Percentiles rank a stretch among this genome's conserved stretches.
Conservation (phyloP, 176 grass and related monocot species). For the Tuctoria greenei region DNA sequence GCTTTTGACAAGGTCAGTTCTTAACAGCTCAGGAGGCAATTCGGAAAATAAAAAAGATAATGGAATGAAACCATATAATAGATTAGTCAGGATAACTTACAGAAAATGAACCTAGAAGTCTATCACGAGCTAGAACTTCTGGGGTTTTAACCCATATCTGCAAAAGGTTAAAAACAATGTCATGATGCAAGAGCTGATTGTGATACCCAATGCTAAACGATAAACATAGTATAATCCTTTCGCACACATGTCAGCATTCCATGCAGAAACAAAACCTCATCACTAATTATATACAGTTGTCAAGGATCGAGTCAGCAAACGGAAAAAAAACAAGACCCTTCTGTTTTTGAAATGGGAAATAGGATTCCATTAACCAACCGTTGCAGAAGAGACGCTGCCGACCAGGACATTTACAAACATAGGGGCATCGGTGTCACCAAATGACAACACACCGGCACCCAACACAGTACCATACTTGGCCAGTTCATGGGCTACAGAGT, state of each 20-base stretch:
- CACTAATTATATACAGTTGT: not conserved
- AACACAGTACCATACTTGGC: too few relatives aligned
- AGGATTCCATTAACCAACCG: too few relatives aligned
- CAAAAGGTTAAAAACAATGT: slow-evolving; percentile 7
- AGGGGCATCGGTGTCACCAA: too few relatives aligned
- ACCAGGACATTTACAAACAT: too few relatives aligned
- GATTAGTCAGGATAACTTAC: slow-evolving; percentile 46
- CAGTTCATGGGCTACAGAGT: too few relatives aligned
- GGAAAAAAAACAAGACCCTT: not conserved
- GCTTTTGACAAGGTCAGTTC: not conserved
- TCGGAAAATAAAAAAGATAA: not conserved
- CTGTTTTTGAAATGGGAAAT: too few relatives aligned
- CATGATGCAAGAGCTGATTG: not conserved
- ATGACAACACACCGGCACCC: too few relatives aligned
- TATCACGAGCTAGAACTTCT: slow-evolving; percentile 92
- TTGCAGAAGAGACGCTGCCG: too few relatives aligned
- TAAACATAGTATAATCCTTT: slow-evolving; percentile 1
- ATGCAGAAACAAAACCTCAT: not conserved
- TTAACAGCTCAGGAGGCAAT: not conserved
- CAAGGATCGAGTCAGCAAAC: not conserved
- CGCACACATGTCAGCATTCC: not conserved
- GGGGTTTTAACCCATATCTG: slow-evolving; percentile 99
- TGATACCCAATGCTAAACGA: not conserved
- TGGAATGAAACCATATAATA: not conserved
- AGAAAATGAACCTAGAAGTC: slow-evolving; percentile 92